Conservation (phyloP, 768 basidiomycete genomes). For the Termitomyces heimii region DNA sequence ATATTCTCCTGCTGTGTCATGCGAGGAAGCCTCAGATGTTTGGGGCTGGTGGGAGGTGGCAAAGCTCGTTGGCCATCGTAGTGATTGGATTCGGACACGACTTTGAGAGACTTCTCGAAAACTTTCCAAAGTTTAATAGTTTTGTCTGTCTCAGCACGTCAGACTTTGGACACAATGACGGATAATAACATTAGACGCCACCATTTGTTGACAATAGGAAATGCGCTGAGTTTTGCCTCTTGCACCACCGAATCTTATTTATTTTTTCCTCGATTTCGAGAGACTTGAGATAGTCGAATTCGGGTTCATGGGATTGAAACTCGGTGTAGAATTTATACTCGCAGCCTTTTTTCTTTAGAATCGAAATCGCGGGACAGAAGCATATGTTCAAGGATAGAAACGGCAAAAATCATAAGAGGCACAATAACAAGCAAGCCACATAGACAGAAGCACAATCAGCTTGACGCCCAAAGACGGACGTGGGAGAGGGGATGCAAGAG, state of each 20-base stretch:
- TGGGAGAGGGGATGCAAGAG: constrained; percentile 7
- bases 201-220: constrained; percentile 97
- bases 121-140: constrained; percentile 99
- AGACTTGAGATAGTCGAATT: constrained; percentile 99
- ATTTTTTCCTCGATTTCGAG: constrained; percentile 99
- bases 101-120: constrained; percentile 95
- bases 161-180: not conserved
- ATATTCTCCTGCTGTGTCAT: constrained; percentile 96
- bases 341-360: constrained; percentile 91
- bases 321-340: constrained; percentile 99
- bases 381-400: constrained; percentile 11
- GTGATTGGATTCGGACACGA: constrained; percentile 96
- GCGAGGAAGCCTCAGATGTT: constrained; percentile 79
- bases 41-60: constrained; percentile 50
- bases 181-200: constrained; percentile 27
- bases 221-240: constrained; percentile 94
- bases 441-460: constrained; percentile 28
- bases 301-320: constrained; percentile 99
- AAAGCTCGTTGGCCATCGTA: constrained; percentile 70
- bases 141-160: constrained; percentile 63
- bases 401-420: constrained; percentile 4
- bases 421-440: constrained; percentile 13
- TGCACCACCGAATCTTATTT: constrained; percentile 99
- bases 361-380: constrained; percentile 17
- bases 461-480: constrained; percentile 11